Evolutionary conservation across 2,329 filamentous ascomycete genomes (phyloP), one percentile per base, ranked within the genome.

Genomic region (Neophaeococcomyces aloes): DNA sequence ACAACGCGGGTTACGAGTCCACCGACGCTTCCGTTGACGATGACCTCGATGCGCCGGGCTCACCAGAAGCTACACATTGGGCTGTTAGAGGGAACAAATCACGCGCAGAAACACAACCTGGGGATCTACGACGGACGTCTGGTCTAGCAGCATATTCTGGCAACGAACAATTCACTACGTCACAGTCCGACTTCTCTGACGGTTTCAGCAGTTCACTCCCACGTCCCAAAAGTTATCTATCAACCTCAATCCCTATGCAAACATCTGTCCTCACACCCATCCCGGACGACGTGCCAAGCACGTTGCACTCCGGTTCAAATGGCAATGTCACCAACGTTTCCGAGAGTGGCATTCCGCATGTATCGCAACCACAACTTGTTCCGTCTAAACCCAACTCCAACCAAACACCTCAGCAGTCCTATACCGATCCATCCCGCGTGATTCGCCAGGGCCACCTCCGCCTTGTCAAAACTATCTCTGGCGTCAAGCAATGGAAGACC

Each of bases 371-470:
- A 31, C 32, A 3, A 34, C 54, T 59, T 4, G 10, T 44, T 61
- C 2, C 56, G 55, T 37, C 48, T 56, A 4, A 58, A 57, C 3
- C 53, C 53, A 33, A 51, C 61, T 41, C 44, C 55, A 47, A 49
- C 59, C 40, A 7, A 31, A 13, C 23, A 19, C 17, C 23, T 18
- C 49, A 56, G 53, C 71, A 41, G 61, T 69, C 52, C 66, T 67
- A 47, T 72, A 6, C 81, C 43, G 86, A 91, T 50, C 79, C 82
- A 1, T 88, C 94, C 60, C 81, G 88, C 19, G 82, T 96, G n/a
- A 76, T 96, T 34, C 94, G 85, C 75, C 87, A 96, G 59, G 88
- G 89, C 40, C 88, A 86, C 72, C 76, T 96, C 25, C 83, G 85
- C 62, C 79, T 86, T 49, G 75, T 95, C 45, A 88, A 86, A 57